These are phyloP conservation scores for Gossypium gossypioides DNA, from an alignment of 441 rosid genomes.

Conservation along the genomic window DNA sequence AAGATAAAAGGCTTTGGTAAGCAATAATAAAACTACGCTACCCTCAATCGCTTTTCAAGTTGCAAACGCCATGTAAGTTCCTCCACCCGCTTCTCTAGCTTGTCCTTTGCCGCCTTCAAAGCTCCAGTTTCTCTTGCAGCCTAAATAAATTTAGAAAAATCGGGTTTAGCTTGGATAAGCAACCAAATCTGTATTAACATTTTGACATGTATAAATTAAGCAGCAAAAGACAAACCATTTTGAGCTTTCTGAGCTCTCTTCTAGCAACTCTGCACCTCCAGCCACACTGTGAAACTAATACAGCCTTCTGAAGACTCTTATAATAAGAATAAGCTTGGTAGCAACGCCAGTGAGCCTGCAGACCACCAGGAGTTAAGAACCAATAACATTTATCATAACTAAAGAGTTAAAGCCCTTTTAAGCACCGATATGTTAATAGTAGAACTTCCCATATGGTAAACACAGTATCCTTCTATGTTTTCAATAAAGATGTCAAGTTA, in stretches of 20 bases:
- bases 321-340: conserved; percentile 59
- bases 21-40: conserved; percentile 19
- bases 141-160: conserved; percentile 33
- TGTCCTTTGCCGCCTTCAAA: conserved; percentile 93
- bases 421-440: not conserved
- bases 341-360: conserved; percentile 73
- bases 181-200: conserved; percentile 1
- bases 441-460: conserved; percentile 7
- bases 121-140: conserved; percentile 98
- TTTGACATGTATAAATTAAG: conserved; percentile 15
- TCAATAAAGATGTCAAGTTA: conserved; percentile 1
- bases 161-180: conserved; percentile 14
- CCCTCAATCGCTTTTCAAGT: conserved; percentile 93
- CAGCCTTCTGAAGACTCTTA: conserved; percentile 77
- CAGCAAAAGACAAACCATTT: conserved; percentile 57
- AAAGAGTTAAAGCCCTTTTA: not conserved
- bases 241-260: conserved; percentile 81
- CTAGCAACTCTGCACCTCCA: conserved; percentile 97
- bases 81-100: conserved; percentile 95
- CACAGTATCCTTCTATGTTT: conserved; percentile 5
- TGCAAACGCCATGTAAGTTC: conserved; percentile 98
- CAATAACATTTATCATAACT: not conserved
- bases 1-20: not conserved
- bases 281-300: conserved; percentile 77
- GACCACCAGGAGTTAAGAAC: conserved; percentile 22